Base-by-base conservation (phyloP, 306 rosid species). In the Medicago ruthenica region DNA sequence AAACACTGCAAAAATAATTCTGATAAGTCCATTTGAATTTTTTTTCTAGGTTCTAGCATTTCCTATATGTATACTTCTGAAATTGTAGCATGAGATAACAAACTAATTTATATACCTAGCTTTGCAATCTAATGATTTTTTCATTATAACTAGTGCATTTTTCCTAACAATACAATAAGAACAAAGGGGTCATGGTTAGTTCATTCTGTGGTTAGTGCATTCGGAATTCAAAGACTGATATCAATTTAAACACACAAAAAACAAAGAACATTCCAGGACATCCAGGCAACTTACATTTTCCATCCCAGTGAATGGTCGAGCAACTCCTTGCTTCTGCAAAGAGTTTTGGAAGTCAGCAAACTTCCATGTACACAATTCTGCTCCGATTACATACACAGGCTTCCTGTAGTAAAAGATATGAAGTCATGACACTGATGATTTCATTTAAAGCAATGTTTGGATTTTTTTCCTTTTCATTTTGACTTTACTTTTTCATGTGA, bases 321-420 rank as follows among this genome's bases (percentile, higher is more conserved):
- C 89, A 59, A 82, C 96, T 61, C 97, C 97, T 75, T 65, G 88
- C 62, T 90, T 88, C 57, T 45, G 83, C 81, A 95, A 86, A 72
- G 86, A 82, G 69, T 81, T 86, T 62, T 92, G 97, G 77, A 95
- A 92, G 82, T 92, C 92, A 16, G 96, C 92, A 55, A 92, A 89
- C 79, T 95, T 95, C 99, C 97, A 95, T 34, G 88, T 88, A 84
- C 97, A 95, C 64, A 59, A 76, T 41, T 92, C 93, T 4, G 88
- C 90, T 51, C 97, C 97, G 45, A 90, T 78, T 68, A 92, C 92
- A 74, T 89, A 90, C 24, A 89, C 97, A 47, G 99, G 97, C 83
- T 92, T 92, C 86, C 99, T 95, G 86, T 66, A 68, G 78, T 61
- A 70, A n/a, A 63, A 79, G 67, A 67, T 21, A 51, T 2, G n/a